Percentiles rank a stretch among this genome's conserved stretches.
phyloP scores from a whole-genome alignment of 306 rosid genomes.

The Rosa multiflora region DNA sequence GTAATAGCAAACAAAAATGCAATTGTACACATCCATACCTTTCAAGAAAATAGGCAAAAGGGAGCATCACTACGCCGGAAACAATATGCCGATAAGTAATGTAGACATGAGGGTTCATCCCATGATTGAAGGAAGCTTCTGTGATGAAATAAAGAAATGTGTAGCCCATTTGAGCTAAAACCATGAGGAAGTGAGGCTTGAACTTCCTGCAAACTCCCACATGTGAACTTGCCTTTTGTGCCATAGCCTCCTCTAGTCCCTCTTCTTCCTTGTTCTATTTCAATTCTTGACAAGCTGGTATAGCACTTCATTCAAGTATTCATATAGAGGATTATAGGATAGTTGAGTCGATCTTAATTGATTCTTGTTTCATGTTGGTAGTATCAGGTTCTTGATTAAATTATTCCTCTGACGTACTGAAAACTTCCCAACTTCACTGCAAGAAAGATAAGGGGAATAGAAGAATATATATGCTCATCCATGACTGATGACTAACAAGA shows the following conservation, averaged over 20 bases:
- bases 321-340: constrained; percentile 27
- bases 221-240: neutral
- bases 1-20: neutral
- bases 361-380: constrained; percentile 36
- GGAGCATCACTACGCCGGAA: constrained; percentile 46
- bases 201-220: constrained; percentile 36
- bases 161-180: constrained; percentile 48
- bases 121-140: constrained; percentile 86
- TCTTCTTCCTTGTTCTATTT: neutral
- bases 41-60: constrained; percentile 80
- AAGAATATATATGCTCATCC: neutral
- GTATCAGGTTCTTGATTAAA: constrained; percentile 19
- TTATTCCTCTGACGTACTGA: neutral
- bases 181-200: constrained; percentile 74
- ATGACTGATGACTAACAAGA: neutral
- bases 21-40: constrained; percentile 35
- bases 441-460: constrained; percentile 4
- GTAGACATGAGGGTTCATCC: constrained; percentile 82
- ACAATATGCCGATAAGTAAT: constrained; percentile 73
- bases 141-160: constrained; percentile 58
- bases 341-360: constrained; percentile 8
- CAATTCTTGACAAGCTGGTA: constrained; percentile 22
- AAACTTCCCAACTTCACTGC: neutral
- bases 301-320: constrained; percentile 25
- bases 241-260: constrained; percentile 28